Evolutionary conservation across 2,329 filamentous ascomycete species (phyloP), one percentile per base, ranked within the genome.

Genomic region (Lachnellula willkommii): DNA sequence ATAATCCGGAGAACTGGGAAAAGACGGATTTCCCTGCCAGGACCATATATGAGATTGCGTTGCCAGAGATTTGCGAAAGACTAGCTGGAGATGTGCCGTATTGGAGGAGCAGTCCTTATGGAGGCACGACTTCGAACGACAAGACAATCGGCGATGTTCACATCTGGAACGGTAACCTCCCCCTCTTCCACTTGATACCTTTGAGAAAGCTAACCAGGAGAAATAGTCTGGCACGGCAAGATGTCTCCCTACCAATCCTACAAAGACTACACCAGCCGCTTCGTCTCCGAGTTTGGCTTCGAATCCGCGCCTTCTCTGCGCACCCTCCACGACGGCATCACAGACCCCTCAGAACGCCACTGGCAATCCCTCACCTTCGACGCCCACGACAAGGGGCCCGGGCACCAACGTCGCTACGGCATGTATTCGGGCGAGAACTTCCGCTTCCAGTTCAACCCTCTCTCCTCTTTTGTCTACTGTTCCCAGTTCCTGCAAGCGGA

Each of bases 101-200:
- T 68, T 90, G 94, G 67, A 88, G 85, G 28, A 91, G 90, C 39
- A 84, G 88, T 47, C 93, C 90, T 42, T 95, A 89, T 80, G 89
- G 90, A 40, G 91, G 90, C 4, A 81, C 86, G 62, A 77, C 80
- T 60, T 89, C 87, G 0, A 82, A 79, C 14, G 75, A 80, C 64
- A 67, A 70, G 5, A 80, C 72, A 2, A 73, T 80, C 17, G 78
- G 78, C 43, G 78, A 81, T 60, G 77, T 79, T 69, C 78, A 81
- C 66, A 77, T 80, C 61, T 81, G 78, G 78, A 77, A 80, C 54
- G 73, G 73, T 75, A 60, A 65, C 65, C 32, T 26, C 11, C 47
- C 9, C 51, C 5, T 45, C 26, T 17, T 48, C 40, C 9, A 32
- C 32, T n/a, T 49, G 26, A 9, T 20, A 12, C 26, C 26, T 32